These are phyloP conservation scores for Coleophoma eucalyptorum DNA, from an alignment of 2,329 filamentous ascomycete species.

Conservation along the genomic window DNA sequence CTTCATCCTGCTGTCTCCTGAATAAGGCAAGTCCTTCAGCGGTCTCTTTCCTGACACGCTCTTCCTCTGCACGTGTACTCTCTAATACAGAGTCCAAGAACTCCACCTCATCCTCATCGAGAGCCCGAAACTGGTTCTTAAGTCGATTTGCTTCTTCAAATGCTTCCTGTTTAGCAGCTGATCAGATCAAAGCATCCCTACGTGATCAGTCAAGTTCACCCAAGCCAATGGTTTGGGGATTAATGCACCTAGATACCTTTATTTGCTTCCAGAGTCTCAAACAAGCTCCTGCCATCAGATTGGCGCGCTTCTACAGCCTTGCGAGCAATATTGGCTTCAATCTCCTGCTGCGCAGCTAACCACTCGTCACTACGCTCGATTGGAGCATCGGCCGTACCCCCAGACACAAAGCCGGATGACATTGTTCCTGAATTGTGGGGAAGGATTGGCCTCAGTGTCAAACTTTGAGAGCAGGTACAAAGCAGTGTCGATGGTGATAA, in stretches of 20 bases:
- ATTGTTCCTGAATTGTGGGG: slow-evolving; percentile 21
- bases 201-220: slow-evolving; percentile 24
- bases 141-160: slow-evolving; percentile 72
- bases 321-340: slow-evolving; percentile 23
- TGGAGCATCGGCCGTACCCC: slow-evolving; percentile 40
- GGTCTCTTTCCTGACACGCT: slow-evolving; percentile 48
- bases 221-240: neutral
- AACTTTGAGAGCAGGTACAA: neutral
- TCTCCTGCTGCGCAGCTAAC: slow-evolving; percentile 32
- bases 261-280: slow-evolving; percentile 74
- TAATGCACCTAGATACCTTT: slow-evolving; percentile 52
- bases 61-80: slow-evolving; percentile 48
- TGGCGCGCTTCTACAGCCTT: slow-evolving; percentile 35
- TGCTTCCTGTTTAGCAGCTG: slow-evolving; percentile 76
- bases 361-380: slow-evolving; percentile 32
- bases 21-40: slow-evolving; percentile 55
- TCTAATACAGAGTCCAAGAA: slow-evolving; percentile 62
- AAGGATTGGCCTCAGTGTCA: neutral
- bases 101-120: slow-evolving; percentile 77
- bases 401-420: slow-evolving; percentile 47
- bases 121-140: slow-evolving; percentile 71
- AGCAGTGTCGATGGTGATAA: neutral
- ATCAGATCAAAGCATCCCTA: slow-evolving; percentile 23
- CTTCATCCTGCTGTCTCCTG: slow-evolving; percentile 42
- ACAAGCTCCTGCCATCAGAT: slow-evolving; percentile 55